Evolutionary conservation across 2,329 filamentous ascomycete species (phyloP), one percentile per base, ranked within the genome.

Genomic region (Aspergillus sp.): DNA sequence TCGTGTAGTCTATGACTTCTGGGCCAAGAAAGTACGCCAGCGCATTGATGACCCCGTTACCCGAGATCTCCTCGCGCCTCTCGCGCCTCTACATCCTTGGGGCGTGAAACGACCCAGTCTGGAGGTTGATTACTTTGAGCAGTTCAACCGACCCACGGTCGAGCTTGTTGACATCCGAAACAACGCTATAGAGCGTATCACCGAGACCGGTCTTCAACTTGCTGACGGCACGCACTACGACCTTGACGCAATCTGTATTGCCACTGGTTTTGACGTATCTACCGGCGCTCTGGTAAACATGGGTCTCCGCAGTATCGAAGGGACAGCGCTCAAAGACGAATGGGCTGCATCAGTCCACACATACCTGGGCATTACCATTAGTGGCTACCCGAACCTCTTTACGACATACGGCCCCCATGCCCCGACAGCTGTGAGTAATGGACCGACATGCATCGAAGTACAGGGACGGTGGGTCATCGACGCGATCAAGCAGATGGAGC

Each of bases 391-490:
- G 0, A 84, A 84, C 54, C 74, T 83, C 70, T 82, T 83, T 71
- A 79, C 80, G 58, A 68, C 82, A 52, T 87, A 86, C 66, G 84
- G 84, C 0, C 75, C 80, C 0, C 85, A 87, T n/a, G 82, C 76
- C 0, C 85, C 85, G 0, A 86, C 84, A 0, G 77, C 83, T 0
- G 73, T 87, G 5, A 71, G 77, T 66, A 88, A 87, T 63, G 85
- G 84, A 0, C 85, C 86, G 0, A 79, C 80, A 0, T 79, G 76
- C 1, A 79, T 82, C 7, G 82, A 86, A 61, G 66, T 84, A 1
- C 85, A 88, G 64, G 85, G 83, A 2, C 74, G 82, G 0, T 87
- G 83, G 83, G 81, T 87, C 56, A 73, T 76, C 5, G 78, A 83
- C 46, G 70, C 70, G 45, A 82, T 87, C 56, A 71, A 76, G 39